Base-by-base conservation (phyloP, 2,329 filamentous ascomycete genomes). In the Taxawa tesnikishii region DNA sequence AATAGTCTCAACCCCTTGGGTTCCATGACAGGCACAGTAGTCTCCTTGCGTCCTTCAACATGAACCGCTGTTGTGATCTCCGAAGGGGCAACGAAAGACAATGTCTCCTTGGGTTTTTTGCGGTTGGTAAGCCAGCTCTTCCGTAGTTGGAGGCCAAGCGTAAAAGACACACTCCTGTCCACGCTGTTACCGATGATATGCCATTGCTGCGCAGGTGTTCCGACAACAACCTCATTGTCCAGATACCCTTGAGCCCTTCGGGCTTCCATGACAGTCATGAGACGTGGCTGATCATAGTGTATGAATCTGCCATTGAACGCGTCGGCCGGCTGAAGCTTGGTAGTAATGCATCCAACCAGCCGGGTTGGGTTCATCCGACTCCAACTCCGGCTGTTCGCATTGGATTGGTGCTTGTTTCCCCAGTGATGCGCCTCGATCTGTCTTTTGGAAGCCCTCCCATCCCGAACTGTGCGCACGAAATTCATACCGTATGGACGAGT, bases 121-220 rank as follows among this genome's bases (percentile, higher is more conserved):
- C n/a, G n/a, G n/a, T n/a, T n/a, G n/a, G n/a, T n/a, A 47, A n/a
- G 25, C 59, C 58, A 74, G 0, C 77, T 77, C 38, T 77, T 66
- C 6, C 76, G 61, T 9, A 85, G 56, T 7, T 65, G 60, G 4
- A 81, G 46, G 0, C 83, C 83, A 2, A 85, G 50, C 0, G 73
- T 72, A 12, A 84, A 53, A 0, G 80, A 71, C 1, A 83, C 69
- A 15, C 73, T 69, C 6, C 81, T 61, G 3, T 81, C 72, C 0
- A 92, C 83, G 16, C 76, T 82, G 50, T 92, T 92, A 0, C 83
- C 83, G 0, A 87, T 62, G 13, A 83, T 71, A 33, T 65, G 69
- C 58, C 70, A 75, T 46, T 83, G 76, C 2, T 74, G 58, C 0
- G 23, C 7, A 0, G 65, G 50, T 0, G 33, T 45, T 0, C 82